Evolutionary conservation across 805 yeast species (phyloP).

Genomic region (Saccharomycopsis vini): DNA sequence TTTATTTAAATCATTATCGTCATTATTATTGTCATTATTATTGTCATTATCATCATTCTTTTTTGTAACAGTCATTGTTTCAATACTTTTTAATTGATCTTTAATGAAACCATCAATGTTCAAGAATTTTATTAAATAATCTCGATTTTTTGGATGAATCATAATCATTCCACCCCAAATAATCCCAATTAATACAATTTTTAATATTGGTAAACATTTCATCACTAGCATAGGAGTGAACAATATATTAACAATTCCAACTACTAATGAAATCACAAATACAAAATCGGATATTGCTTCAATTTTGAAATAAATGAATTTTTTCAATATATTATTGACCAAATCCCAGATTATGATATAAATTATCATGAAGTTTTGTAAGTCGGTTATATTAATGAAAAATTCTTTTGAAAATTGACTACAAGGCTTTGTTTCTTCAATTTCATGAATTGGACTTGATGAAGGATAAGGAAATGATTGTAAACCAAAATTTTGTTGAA

Average conservation of each 20-base stretch:
- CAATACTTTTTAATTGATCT: neutral
- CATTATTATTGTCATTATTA: conserved; percentile 1
- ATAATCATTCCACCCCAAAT: conserved; percentile 42
- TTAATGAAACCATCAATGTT: conserved; percentile 6
- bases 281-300: conserved; percentile 48
- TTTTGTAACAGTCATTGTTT: neutral
- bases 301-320: conserved; percentile 56
- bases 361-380: conserved; percentile 69
- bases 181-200: conserved; percentile 27
- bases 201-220: conserved; percentile 28
- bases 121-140: conserved; percentile 29
- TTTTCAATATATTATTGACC: conserved; percentile 37
- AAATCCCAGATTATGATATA: conserved; percentile 59
- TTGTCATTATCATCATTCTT: neutral
- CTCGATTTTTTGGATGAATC: conserved; percentile 49
- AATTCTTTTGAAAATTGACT: conserved; percentile 69
- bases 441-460: conserved; percentile 36
- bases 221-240: conserved; percentile 24
- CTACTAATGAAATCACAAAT: conserved; percentile 32
- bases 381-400: conserved; percentile 66
- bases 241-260: conserved; percentile 26
- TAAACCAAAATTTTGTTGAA: conserved; percentile 15
- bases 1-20: neutral
- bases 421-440: conserved; percentile 27
- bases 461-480: conserved; percentile 37